Evolutionary conservation across 306 rosid genomes (phyloP), one percentile per base, ranked within the genome.

Genomic region (Datisca glomerata): DNA sequence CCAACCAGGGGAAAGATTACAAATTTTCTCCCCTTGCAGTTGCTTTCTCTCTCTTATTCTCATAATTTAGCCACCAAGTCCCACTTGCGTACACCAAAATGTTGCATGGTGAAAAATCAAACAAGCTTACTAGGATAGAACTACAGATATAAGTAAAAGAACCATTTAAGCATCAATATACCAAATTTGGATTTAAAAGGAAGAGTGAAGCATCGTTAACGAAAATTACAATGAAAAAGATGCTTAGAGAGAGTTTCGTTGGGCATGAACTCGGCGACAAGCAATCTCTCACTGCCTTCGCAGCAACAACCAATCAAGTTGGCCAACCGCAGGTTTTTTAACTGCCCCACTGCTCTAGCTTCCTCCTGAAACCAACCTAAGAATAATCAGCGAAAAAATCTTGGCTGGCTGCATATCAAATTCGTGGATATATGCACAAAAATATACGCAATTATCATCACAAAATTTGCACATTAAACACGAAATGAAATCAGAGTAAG

Each of bases 241-340:
- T 91, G 99, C 61, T 79, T 85, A 13, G 96, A 85, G 40, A 85
- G 96, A 71, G 96, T 91, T 46, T 91, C 99, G 60, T 91, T 61
- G 11, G 87, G 92, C 99, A 91, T 91, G 63, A 80, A 85, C 80
- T 91, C 99, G 8, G 92, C 92, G 53, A 91, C 94, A 36, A 85
- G 82, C 70, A 91, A 57, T 58, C 87, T 85, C 64, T 85, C 94
- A 13, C 73, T 94, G 12, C 96, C 99, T 51, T 91, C 96, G 15
- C 81, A 75, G 67, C 96, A 91, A 61, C 76, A 91, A 8, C 99
- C 99, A 18, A 80, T 64, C 78, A 91, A 75, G 61, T 91, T 85
- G 14, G 96, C 85, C 49, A 85, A 63, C 17, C 96, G 52, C 62
- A 75, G 92, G 52, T 50, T 80, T 68, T 92, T 59, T 11, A 85